Base-by-base conservation (phyloP, 1,139 yeast genomes). In the Zygoascus meyerae region DNA sequence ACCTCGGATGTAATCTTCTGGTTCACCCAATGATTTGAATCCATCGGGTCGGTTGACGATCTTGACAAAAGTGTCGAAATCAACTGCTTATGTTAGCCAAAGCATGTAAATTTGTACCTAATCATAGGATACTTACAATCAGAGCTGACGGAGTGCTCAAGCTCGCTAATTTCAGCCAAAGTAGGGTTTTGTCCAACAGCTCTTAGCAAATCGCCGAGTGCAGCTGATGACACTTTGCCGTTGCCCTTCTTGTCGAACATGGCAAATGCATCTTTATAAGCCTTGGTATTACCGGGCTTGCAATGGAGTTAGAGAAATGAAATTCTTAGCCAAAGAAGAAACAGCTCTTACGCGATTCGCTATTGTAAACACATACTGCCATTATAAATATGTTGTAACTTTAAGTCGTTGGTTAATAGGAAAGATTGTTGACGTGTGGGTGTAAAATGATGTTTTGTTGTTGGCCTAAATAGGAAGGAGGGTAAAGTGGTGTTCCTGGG, bases 141-240 rank as follows among this genome's bases (percentile, higher is more conserved):
- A 12, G 64, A 63, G 29, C 63, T 55, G 15, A 71, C 59, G 21
- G 66, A 60, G 42, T 72, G 69, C 68, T 85, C 87, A 53, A 86
- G 75, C 55, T 85, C 90, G 31, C 83, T 71, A 53, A 87, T 84
- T 68, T 87, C 95, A 26, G 92, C 87, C 59, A 86, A 77, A 9
- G 98, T 90, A 53, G 99, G 99, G 72, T 94, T 94, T 72, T 92
- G 97, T 31, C 98, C 98, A 52, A 92, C 92, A 2, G 98, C 97
- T 67, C 99, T 78, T 52, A 94, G 77, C 59, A 94, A 78, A 63
- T 94, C 98, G 36, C 97, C 98, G 49, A 94, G 76, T 52, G 86
- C 83, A 57, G 83, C 87, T 52, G 79, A 77, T n/a, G 96, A 82
- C 52, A 94, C 92, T 66, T 82, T 78, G 14, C 98, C 98, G 39